These are phyloP conservation scores for Leptodontidium sp. DNA, from an alignment of 2,329 filamentous ascomycete species.

Conservation along the genomic window DNA sequence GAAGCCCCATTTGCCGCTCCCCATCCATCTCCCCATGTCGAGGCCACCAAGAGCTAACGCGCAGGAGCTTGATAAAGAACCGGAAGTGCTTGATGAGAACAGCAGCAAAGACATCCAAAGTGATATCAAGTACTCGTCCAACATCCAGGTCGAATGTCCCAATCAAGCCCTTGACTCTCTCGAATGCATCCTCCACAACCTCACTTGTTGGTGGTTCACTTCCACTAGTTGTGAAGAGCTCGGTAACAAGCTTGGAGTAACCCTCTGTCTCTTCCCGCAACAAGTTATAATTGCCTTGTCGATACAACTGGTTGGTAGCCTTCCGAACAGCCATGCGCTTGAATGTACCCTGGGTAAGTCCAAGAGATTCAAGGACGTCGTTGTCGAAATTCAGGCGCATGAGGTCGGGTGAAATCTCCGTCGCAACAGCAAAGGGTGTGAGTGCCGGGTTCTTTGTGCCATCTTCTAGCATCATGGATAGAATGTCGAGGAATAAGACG, in stretches of 20 bases:
- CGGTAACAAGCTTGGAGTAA: slow-evolving; percentile 94
- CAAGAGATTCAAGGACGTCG: slow-evolving; percentile 75
- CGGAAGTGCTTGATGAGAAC: slow-evolving; percentile 91
- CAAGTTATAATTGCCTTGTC: slow-evolving; percentile 96
- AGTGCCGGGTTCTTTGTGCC: slow-evolving; percentile 59
- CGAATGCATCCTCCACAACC: slow-evolving; percentile 84
- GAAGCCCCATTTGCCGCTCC: slow-evolving; percentile 69
- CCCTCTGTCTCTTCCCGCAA: slow-evolving; percentile 95
- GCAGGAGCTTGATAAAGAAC: slow-evolving; percentile 93
- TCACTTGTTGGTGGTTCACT: slow-evolving; percentile 78
- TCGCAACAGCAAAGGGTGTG: slow-evolving; percentile 74
- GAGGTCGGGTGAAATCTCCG: slow-evolving; percentile 72
- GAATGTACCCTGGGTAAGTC: slow-evolving; percentile 87
- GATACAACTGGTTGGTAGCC: slow-evolving; percentile 91
- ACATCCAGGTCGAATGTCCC: slow-evolving; percentile 98
- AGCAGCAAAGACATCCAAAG: slow-evolving; percentile 92
- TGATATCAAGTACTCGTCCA: slow-evolving; percentile 91
- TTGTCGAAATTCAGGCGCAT: slow-evolving; percentile 88
- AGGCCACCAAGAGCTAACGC: slow-evolving; percentile 97
- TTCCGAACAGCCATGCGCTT: slow-evolving; percentile 83
- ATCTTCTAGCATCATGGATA: slow-evolving; percentile 80
- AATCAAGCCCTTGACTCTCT: slow-evolving; percentile 91
- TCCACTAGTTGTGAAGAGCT: slow-evolving; percentile 89
- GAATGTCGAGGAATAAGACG: slow-evolving; percentile 80
- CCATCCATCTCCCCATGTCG: slow-evolving; percentile 62